Evolutionary conservation across 2,329 filamentous ascomycete genomes (phyloP).

Genomic region (Arthrobotrys pseudoclavata): DNA sequence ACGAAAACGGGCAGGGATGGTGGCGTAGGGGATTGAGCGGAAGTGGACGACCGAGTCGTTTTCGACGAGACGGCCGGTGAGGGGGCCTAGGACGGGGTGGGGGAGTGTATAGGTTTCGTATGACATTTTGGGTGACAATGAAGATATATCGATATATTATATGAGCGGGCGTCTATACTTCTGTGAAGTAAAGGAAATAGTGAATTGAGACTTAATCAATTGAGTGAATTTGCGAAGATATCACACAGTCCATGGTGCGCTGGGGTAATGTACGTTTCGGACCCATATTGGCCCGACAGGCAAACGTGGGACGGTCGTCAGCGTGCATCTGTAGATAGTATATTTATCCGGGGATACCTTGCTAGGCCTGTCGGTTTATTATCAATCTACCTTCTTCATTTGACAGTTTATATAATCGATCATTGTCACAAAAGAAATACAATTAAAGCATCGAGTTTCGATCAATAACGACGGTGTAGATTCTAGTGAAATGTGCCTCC

Average conservation of each 20-base stretch:
- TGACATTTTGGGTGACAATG: slow-evolving; percentile 3
- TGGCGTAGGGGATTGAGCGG: slow-evolving; percentile 53
- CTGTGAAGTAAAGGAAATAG: background rate
- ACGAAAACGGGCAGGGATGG: slow-evolving; percentile 52
- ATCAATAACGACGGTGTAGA: too few species aligned
- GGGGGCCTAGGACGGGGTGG: slow-evolving; percentile 40
- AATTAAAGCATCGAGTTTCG: too few species aligned
- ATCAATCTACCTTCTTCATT: slow-evolving; percentile 2
- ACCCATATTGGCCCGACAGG: background rate
- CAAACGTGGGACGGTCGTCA: background rate
- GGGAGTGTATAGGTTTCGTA: slow-evolving; percentile 37
- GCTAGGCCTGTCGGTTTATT: background rate
- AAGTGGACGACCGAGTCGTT: slow-evolving; percentile 47
- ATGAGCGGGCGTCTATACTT: background rate
- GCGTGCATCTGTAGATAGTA: background rate
- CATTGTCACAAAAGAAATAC: too few species aligned
- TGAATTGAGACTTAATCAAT: too few species aligned
- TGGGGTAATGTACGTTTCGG: background rate
- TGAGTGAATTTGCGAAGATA: background rate
- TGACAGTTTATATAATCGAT: background rate
- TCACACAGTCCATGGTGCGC: background rate
- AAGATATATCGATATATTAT: background rate
- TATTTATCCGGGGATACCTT: slow-evolving; percentile 9
- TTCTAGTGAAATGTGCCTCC: too few species aligned
- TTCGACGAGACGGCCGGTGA: slow-evolving; percentile 53